Base-by-base conservation (phyloP, 2,329 filamentous ascomycete species). In the Trichoderma cornu-damae region DNA sequence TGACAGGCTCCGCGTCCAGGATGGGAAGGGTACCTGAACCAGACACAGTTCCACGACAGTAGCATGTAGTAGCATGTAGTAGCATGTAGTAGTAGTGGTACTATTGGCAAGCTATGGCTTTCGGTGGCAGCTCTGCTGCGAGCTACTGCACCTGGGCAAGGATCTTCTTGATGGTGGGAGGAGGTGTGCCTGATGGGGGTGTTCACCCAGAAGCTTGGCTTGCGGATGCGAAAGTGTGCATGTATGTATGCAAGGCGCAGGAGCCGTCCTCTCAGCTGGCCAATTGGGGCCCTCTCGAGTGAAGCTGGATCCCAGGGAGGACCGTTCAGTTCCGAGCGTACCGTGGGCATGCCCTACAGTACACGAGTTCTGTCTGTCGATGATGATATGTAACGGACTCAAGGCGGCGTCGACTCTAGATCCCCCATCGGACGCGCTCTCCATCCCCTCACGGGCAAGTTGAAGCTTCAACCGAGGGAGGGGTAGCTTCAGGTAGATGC, bases 201-300 rank as follows among this genome's bases (percentile, higher is more conserved):
- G 16, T 51, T n/a, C n/a, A n/a, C n/a, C n/a, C n/a, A n/a, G n/a
- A n/a, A n/a, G 6, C 24, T n/a, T 6, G 6, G n/a, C 12, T 28
- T 30, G 6, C 2, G 6, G 16, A 43, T 30, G 35, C n/a, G n/a
- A 28, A 22, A 12, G 43, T 32, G 26, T 24, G 16, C 44, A 37
- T 22, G 42, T 34, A 28, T 47, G 30, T 18, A 46, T 55, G 51
- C 42, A 55, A 38, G 50, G 30, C 42, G 40, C 51, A 47, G 16
- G 18, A n/a, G 49, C 24, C 49, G 12, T 43, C 37, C n/a, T 16
- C 12, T 38, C 42, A 16, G 24, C 22, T 30, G 42, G 16, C 51
- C 51, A 55, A 55, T 55, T 37, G 51, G 42, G 22, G 30, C 22
- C 22, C 2, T 4, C 30, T 24, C n/a, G 38, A 55, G n/a, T 55